Base-by-base conservation (phyloP, 179 eudicot species). In the Beta lomatogona region DNA sequence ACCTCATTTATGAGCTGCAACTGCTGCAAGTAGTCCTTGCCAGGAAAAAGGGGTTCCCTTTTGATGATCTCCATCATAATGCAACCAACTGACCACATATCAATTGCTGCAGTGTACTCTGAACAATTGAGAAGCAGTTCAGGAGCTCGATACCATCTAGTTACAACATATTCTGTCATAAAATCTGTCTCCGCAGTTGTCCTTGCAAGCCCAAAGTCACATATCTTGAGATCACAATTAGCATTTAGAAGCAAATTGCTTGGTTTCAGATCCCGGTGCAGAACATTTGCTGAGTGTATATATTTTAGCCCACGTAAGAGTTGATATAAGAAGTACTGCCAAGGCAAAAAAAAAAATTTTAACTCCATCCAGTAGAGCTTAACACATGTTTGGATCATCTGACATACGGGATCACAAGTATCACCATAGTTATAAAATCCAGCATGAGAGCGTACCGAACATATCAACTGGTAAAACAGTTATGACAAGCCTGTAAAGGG, bases 21-120 rank as follows among this genome's bases (percentile, higher is more conserved):
- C 83, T 92, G 97, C 75, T 90, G 92, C 76, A 90, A 90, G 82
- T 91, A 91, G 80, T 91, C 94, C 87, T 92, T 90, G 15, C 94
- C 97, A 54, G 94, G 93, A 86, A 92, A 91, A 68, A 92, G 83
- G 9, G 94, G 92, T 75, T 89, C 91, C 82, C 92, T 84, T 66
- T 72, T 83, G 77, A 90, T 85, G 63, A 92, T 88, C 84, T 92
- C 97, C 94, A 91, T 90, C 79, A 92, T 86, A 77, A 92, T 92
- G 87, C 97, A 92, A 72, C 97, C 97, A 74, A 92, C 94, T 21
- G 97, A 89, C 97, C 97, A 92, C 50, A 92, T 89, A 86, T 92
- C 97, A 80, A 92, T 90, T 7, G 97, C 94, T 31, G 94, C 85
- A 50, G 91, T 90, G 76, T 90, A 91, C 75, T 91, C 93, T 63